Percentiles rank a stretch among this genome's conserved stretches.
Conservation (phyloP, 495 filamentous ascomycete genomes). For the Cladorrhinum samala region DNA sequence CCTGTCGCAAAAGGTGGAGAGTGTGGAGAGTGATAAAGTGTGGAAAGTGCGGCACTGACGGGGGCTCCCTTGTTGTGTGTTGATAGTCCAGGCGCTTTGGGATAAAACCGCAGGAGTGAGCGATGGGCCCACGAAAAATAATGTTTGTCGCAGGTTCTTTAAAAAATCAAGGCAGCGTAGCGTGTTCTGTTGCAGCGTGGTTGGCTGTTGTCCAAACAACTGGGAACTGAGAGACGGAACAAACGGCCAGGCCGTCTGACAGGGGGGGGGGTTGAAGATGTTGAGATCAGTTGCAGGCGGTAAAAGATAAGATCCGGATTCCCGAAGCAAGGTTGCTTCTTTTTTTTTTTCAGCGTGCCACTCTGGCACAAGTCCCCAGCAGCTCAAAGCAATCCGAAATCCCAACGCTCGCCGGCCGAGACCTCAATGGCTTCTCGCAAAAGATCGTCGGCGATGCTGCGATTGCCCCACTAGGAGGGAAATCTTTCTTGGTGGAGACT, state of each 20-base stretch:
- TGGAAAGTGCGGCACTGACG: constrained; percentile 6
- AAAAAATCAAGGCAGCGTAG: constrained; percentile 1
- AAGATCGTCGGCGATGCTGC: not conserved
- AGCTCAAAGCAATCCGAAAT: no score
- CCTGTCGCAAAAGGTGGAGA: not conserved
- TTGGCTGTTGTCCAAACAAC: not conserved
- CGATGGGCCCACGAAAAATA: constrained; percentile 2
- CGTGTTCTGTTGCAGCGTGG: not conserved
- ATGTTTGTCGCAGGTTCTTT: constrained; percentile 4
- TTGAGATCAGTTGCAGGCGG: no score
- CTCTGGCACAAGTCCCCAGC: not conserved
- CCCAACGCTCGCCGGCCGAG: no score
- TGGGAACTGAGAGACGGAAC: not conserved
- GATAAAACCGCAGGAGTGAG: not conserved
- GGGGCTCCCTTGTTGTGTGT: not conserved
- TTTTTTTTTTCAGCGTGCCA: no score
- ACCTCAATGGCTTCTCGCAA: no score
- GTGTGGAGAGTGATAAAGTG: no score
- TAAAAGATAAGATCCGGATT: no score
- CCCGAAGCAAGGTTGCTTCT: no score
- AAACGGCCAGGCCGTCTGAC: not conserved
- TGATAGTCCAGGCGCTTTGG: not conserved
- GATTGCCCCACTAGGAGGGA: not conserved
- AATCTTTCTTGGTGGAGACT: not conserved
- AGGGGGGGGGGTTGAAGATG: not conserved